Percentiles rank a stretch among this genome's conserved stretches.
These are phyloP conservation scores for Dictyostelium intermedium DNA, from an alignment of 78 protist species.

Conservation along the genomic window DNA sequence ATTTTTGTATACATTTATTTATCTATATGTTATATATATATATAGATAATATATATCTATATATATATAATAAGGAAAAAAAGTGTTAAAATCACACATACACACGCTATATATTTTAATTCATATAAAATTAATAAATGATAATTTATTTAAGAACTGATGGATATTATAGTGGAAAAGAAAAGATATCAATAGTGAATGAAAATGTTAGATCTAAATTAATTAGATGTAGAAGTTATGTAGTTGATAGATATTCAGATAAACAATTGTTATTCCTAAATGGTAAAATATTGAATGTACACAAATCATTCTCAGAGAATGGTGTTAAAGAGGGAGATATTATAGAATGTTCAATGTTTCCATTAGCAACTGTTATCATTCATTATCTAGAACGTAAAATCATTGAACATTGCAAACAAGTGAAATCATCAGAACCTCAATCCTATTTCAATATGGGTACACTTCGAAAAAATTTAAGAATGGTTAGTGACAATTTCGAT, in stretches of 20 bases:
- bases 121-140: not conserved
- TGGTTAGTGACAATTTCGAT: not conserved
- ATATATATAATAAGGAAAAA: too few relatives aligned
- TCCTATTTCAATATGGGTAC: not conserved
- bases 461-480: not conserved
- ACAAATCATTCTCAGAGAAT: not conserved
- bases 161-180: not conserved
- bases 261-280: not conserved
- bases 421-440: not conserved
- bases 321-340: not conserved
- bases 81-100: too few relatives aligned
- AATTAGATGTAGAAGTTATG: not conserved
- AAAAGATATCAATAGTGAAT: not conserved
- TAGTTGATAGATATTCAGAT: not conserved
- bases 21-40: too few relatives aligned
- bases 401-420: not conserved
- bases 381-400: not conserved
- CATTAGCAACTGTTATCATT: not conserved
- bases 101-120: not conserved
- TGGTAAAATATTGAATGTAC: not conserved
- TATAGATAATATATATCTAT: too few relatives aligned
- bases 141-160: not conserved
- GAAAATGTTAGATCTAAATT: not conserved
- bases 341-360: not conserved
- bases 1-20: too few relatives aligned